Base-by-base conservation (phyloP, 1,284 basidiomycete genomes). In the Ceratobasidium theobromae region DNA sequence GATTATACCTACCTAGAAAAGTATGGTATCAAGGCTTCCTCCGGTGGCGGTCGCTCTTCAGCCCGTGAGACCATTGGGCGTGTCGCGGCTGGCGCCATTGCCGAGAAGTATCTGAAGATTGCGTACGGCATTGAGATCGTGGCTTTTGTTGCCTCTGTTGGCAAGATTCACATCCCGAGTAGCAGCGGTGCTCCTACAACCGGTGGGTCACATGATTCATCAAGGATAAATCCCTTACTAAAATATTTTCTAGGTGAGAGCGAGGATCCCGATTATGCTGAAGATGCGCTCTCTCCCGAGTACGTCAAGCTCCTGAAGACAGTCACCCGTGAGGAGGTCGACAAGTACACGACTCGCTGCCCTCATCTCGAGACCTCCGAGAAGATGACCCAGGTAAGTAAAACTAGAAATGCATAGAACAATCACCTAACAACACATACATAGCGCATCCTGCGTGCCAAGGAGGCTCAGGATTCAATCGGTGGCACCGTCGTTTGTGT, bases 1-100 rank as follows among this genome's bases (percentile, higher is more conserved):
- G 97, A 99, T 77, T 98, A 91, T 78, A 99, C 97, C 32, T 99
- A 99, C 78, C 86, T 99, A 62, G 88, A 95, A 73, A 99, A 99
- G 76, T 99, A 99, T 77, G 94, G 93, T 33, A 78, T 99, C 76
- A 99, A 99, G 80, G 96, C 97, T 0, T 95, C 91, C 80, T 93
- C 89, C 68, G 97, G 97, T 45, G 97, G 97, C 45, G 97, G 97
- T 1, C 83, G 97, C 27, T 93, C 91, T 73, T 92, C 89, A 73
- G 97, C 97, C 18, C 86, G 97, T 40, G 97, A 99, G 79, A 99
- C 97, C 18, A 96, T 99, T 71, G 97, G 91, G 23, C 88, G 96
- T 68, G 97, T 99, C 33, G 97, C 97, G 12, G 97, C 97, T 1
- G 97, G 97, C 52, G 95, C 97, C 4, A 96, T 99, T 70, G 97